Conservation (phyloP, 2,329 filamentous ascomycete genomes). For the Xylaria digitata region DNA sequence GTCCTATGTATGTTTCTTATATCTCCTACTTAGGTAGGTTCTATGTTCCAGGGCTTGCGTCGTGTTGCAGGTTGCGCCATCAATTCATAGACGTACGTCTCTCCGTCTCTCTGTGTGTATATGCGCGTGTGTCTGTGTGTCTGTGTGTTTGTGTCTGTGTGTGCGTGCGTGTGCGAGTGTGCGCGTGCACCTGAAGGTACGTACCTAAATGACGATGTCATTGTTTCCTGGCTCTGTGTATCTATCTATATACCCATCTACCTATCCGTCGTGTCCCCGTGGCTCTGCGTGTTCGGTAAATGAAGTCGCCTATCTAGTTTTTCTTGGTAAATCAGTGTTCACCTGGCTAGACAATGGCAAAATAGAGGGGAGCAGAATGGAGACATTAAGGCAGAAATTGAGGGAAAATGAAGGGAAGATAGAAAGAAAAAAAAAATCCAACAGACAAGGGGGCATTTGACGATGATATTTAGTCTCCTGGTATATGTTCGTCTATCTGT, state of each 20-base stretch:
- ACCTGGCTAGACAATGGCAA: slow-evolving; percentile 6
- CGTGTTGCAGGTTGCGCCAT: slow-evolving; percentile 28
- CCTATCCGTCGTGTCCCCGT: slow-evolving; percentile 34
- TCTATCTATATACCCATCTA: slow-evolving; percentile 18
- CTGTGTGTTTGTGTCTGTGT: background rate
- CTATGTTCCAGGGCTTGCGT: slow-evolving; percentile 11
- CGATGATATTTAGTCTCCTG: slow-evolving; percentile 12
- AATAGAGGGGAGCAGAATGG: background rate
- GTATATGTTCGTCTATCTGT: slow-evolving; percentile 6
- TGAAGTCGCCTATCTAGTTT: slow-evolving; percentile 1
- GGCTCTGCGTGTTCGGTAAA: slow-evolving; percentile 24
- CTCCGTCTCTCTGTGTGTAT: background rate
- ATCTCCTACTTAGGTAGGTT: slow-evolving; percentile 21
- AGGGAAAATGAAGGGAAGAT: background rate
- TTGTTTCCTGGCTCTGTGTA: slow-evolving; percentile 23
- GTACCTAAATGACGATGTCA: slow-evolving; percentile 19
- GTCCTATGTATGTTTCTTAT: slow-evolving; percentile 12
- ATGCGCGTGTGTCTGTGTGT: background rate
- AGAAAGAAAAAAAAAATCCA: background rate
- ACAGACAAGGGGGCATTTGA: slow-evolving; percentile 5
- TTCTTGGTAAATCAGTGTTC: slow-evolving; percentile 7
- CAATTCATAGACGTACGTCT: slow-evolving; percentile 21
- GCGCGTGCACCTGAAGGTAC: slow-evolving; percentile 7
- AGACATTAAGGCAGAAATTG: background rate
- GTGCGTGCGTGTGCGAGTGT: background rate